Percentiles rank a stretch among this genome's conserved stretches.
Evolutionary conservation across 2,329 filamentous ascomycete genomes (phyloP).

Genomic region (Chlorencoelia australis): DNA sequence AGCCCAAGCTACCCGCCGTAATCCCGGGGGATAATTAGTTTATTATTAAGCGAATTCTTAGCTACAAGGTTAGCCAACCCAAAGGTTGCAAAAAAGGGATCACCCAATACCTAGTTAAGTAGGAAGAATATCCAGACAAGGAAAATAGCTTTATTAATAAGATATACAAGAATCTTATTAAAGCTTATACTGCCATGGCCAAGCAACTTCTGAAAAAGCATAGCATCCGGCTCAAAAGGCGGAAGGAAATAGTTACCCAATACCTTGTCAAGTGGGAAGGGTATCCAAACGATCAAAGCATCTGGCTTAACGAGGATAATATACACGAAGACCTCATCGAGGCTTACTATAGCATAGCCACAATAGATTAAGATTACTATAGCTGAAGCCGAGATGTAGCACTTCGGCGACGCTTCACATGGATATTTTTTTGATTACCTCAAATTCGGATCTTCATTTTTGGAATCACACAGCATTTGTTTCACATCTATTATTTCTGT

Average conservation of each 20-base stretch:
- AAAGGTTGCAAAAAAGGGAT: conserved; percentile 1
- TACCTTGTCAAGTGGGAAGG: conserved; percentile 1
- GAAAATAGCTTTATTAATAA: background rate
- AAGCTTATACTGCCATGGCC: background rate
- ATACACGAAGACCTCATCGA: conserved; percentile 1
- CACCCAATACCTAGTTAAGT: background rate
- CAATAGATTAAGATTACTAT: background rate
- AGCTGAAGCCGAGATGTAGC: background rate
- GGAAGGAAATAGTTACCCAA: background rate
- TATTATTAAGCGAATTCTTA: conserved; percentile 1
- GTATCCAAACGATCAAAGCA: background rate
- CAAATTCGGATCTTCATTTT: background rate
- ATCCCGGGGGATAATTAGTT: background rate
- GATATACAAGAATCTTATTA: background rate
- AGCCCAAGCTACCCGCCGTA: background rate
- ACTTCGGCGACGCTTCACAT: background rate
- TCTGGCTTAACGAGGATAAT: background rate
- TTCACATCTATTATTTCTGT: too few relatives aligned
- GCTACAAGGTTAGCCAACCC: background rate
- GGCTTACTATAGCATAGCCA: background rate
- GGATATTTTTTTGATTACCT: background rate
- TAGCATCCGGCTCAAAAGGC: background rate
- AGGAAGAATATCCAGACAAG: background rate
- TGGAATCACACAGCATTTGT: too few relatives aligned
- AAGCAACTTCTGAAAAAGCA: background rate